phyloP scores from a whole-genome alignment of 1,139 yeast species.

The Yamadazyma diddensiae region DNA sequence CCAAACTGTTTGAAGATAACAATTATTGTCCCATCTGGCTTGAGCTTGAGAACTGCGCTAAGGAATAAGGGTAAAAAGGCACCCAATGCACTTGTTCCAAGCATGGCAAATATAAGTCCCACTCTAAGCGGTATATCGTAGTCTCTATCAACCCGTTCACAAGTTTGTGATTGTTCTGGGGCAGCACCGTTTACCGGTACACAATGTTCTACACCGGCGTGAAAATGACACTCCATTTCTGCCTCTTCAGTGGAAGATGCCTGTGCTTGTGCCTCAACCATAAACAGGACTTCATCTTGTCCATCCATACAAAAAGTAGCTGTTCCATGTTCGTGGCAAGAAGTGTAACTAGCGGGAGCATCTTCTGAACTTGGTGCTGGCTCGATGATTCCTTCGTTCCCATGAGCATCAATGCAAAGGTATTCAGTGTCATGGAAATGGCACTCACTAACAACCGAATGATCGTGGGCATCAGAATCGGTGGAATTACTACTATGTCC shows the following conservation, averaged over 20 bases:
- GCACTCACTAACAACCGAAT: conserved; percentile 15
- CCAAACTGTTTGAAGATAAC: conserved; percentile 25
- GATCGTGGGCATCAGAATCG: conserved; percentile 1
- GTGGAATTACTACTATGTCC: not conserved
- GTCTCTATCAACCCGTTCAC: conserved; percentile 22
- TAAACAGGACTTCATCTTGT: conserved; percentile 7
- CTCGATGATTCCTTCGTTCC: conserved; percentile 27
- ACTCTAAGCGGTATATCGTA: conserved; percentile 26
- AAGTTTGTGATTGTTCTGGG: conserved; percentile 6
- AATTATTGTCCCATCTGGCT: conserved; percentile 19
- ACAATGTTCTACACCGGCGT: conserved; percentile 42
- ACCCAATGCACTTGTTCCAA: conserved; percentile 29
- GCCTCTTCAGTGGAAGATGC: conserved; percentile 3
- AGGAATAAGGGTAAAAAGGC: conserved; percentile 23
- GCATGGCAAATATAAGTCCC: conserved; percentile 28
- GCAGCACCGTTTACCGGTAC: conserved; percentile 12
- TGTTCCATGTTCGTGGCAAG: conserved; percentile 28
- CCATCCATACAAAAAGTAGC: conserved; percentile 22
- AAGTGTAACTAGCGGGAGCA: conserved; percentile 24
- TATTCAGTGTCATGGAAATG: conserved; percentile 27
- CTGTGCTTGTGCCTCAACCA: conserved; percentile 3
- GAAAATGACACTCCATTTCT: conserved; percentile 32
- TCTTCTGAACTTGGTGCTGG: conserved; percentile 24
- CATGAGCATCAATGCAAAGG: conserved; percentile 24
- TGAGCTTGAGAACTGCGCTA: conserved; percentile 18